phyloP scores from a whole-genome alignment of 305 asterid species.

The Fraxinus nigra region DNA sequence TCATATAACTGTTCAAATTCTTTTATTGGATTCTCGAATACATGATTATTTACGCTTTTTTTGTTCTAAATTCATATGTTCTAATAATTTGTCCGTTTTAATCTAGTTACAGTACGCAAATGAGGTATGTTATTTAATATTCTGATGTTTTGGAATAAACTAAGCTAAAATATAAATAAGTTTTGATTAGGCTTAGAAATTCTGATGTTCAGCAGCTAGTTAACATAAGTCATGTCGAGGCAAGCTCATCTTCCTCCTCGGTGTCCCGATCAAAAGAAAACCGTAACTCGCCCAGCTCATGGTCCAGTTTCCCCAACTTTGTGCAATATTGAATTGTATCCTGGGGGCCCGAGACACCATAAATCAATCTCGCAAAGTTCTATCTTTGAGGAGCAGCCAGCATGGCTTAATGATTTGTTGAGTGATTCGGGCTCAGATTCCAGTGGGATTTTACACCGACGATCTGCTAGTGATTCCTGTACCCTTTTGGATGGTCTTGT shows the following conservation, averaged over 20 bases:
- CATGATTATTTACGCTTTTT: not conserved
- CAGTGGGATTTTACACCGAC: conserved; percentile 35
- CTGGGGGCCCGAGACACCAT: conserved; percentile 28
- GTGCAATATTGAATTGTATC: conserved; percentile 27
- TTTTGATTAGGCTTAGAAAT: conserved; percentile 13
- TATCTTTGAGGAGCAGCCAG: conserved; percentile 57
- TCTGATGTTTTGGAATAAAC: conserved; percentile 18
- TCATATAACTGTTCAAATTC: not conserved
- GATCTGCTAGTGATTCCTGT: conserved; percentile 65
- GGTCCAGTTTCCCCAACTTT: conserved; percentile 30
- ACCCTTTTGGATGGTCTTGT: conserved; percentile 40
- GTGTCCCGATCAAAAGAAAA: conserved; percentile 74
- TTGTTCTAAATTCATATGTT: not conserved
- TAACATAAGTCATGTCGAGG: conserved; percentile 55
- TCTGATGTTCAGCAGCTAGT: conserved; percentile 33
- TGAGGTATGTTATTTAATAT: conserved; percentile 6
- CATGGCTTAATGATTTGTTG: conserved; percentile 74
- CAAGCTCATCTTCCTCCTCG: conserved; percentile 90
- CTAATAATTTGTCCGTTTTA: not conserved
- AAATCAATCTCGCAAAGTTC: conserved; percentile 47
- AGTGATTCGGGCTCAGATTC: conserved; percentile 48
- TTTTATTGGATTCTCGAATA: not conserved
- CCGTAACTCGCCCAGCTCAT: conserved; percentile 21
- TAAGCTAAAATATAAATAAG: conserved; percentile 23
- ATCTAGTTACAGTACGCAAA: not conserved